Evolutionary conservation across 2,329 filamentous ascomycete genomes (phyloP).

Genomic region (Akanthomyces dipterigenus): DNA sequence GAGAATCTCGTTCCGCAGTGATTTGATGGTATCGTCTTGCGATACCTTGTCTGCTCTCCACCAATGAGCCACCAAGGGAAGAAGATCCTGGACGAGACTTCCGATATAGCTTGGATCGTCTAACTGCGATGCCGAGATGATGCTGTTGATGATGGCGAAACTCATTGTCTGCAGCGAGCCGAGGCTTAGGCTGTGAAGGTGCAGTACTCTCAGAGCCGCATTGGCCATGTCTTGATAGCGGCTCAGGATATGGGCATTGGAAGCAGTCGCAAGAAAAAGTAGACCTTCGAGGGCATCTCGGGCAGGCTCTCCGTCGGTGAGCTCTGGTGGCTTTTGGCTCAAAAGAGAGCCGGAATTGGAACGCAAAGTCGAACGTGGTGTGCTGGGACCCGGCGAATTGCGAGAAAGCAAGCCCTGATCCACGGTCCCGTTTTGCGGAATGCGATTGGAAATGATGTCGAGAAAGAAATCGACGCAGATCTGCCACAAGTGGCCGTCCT

Average conservation of each 20-base stretch:
- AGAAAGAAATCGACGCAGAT: constrained; percentile 65
- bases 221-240: constrained; percentile 50
- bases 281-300: constrained; percentile 53
- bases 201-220: constrained; percentile 54
- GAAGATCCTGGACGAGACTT: constrained; percentile 49
- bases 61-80: constrained; percentile 67
- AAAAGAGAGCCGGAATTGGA: constrained; percentile 23
- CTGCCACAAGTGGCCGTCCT: constrained; percentile 57
- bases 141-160: constrained; percentile 67
- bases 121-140: constrained; percentile 59
- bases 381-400: constrained; percentile 41
- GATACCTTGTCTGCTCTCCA: constrained; percentile 68
- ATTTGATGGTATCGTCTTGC: constrained; percentile 53
- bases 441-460: constrained; percentile 47
- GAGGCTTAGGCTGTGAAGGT: constrained; percentile 48
- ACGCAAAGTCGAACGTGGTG: constrained; percentile 22
- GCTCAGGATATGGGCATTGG: constrained; percentile 20
- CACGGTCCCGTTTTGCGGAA: constrained; percentile 33
- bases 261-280: constrained; percentile 22
- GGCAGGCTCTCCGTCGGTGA: constrained; percentile 26
- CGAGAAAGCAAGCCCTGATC: constrained; percentile 29
- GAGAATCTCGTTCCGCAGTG: constrained; percentile 70
- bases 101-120: constrained; percentile 61
- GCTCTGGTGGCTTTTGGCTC: constrained; percentile 22
- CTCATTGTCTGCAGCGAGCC: constrained; percentile 63